Conservation (phyloP, 805 yeast species). For the Priceomyces carsonii region DNA sequence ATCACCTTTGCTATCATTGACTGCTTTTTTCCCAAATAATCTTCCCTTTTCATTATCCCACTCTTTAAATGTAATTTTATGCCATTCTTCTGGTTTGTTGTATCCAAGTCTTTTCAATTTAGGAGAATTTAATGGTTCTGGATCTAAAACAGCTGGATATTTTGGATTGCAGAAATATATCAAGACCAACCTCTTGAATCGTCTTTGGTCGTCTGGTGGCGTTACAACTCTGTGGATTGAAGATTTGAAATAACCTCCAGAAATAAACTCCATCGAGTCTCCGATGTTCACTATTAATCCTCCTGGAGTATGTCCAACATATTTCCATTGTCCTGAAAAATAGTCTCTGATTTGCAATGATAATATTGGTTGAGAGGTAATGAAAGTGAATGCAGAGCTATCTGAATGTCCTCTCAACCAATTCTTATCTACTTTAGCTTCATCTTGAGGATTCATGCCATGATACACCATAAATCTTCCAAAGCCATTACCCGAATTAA, state of each 20-base stretch:
- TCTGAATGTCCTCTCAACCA: slow-evolving; percentile 35
- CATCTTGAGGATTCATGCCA: slow-evolving; percentile 23
- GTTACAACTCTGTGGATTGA: slow-evolving; percentile 27
- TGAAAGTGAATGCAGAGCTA: slow-evolving; percentile 30
- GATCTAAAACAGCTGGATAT: slow-evolving; percentile 20
- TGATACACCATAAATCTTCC: slow-evolving; percentile 33
- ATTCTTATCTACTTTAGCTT: slow-evolving; percentile 23
- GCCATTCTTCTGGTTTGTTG: slow-evolving; percentile 27
- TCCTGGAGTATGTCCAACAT: slow-evolving; percentile 29
- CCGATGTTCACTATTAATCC: slow-evolving; percentile 31
- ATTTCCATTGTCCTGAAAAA: slow-evolving; percentile 28
- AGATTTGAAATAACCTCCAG: slow-evolving; percentile 30
- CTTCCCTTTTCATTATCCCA: slow-evolving; percentile 47
- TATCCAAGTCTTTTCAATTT: slow-evolving; percentile 22
- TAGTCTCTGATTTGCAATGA: slow-evolving; percentile 32
- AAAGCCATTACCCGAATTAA: slow-evolving; percentile 27
- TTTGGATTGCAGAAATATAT: slow-evolving; percentile 27
- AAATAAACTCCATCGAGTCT: slow-evolving; percentile 31
- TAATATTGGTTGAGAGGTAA: slow-evolving; percentile 31
- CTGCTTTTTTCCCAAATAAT: slow-evolving; percentile 41
- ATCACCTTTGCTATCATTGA: slow-evolving; percentile 33
- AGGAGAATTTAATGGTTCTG: slow-evolving; percentile 25
- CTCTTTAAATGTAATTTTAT: slow-evolving; percentile 23
- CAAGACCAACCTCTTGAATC: slow-evolving; percentile 22
- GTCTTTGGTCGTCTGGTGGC: slow-evolving; percentile 26